A percentile compares a stretch with the other conserved stretches of the same genome.
phyloP scores from a whole-genome alignment of 257 asterid genomes.

The Haberlea rhodopensis region DNA sequence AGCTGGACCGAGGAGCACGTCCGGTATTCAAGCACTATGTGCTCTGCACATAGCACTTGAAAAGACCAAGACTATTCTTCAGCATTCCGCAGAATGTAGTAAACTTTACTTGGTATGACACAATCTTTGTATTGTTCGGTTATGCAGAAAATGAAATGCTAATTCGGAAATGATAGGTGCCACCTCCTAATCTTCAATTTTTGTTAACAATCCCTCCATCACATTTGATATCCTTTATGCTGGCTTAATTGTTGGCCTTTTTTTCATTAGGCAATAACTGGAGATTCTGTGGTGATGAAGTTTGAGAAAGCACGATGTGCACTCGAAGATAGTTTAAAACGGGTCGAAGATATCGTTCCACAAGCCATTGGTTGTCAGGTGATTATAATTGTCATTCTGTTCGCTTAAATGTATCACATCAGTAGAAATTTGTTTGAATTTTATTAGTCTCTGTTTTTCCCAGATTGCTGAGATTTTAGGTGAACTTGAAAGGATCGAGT shows the following conservation, averaged over 20 bases:
- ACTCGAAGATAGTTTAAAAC: conserved; percentile 75
- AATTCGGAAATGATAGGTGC: conserved; percentile 2
- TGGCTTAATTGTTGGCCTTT: conserved; percentile 11
- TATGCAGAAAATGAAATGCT: neutral
- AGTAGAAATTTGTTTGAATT: conserved; percentile 26
- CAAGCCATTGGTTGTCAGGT: conserved; percentile 92
- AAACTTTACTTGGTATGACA: conserved; percentile 88
- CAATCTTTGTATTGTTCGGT: neutral
- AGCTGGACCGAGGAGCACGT: conserved; percentile 94
- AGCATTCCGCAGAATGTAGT: conserved; percentile 92
- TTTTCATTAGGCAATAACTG: conserved; percentile 79
- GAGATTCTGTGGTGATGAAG: conserved; percentile 84
- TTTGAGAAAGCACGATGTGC: conserved; percentile 95
- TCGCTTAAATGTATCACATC: neutral
- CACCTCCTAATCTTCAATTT: neutral
- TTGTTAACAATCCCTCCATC: conserved; percentile 1
- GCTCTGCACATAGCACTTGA: conserved; percentile 97
- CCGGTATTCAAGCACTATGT: conserved; percentile 98
- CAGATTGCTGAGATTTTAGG: conserved; percentile 77
- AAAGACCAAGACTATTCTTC: conserved; percentile 90
- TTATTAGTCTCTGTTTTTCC: conserved; percentile 21
- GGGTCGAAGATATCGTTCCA: conserved; percentile 94
- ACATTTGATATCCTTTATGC: neutral
- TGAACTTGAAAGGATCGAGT: conserved; percentile 70
- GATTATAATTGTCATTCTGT: conserved; percentile 15